phyloP scores from a whole-genome alignment of 202 grass and related monocot genomes.

The Saccharum hybrid region DNA sequence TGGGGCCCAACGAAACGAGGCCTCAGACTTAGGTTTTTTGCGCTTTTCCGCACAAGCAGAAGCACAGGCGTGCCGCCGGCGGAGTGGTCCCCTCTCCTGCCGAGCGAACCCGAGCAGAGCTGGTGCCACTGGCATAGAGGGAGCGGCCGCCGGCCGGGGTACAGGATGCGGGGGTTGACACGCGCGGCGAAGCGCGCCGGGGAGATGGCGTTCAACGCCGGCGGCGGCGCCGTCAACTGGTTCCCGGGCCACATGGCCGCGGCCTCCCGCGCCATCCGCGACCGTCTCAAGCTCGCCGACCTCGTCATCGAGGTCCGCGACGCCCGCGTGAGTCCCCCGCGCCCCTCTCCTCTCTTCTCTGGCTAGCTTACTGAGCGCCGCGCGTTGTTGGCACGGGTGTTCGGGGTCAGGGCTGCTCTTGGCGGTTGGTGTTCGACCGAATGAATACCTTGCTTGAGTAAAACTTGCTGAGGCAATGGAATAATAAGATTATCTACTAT shows the following conservation, averaged over 20 bases:
- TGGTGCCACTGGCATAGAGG: not conserved
- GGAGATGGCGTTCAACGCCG: slow-evolving; percentile 87
- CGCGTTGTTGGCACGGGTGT: not conserved
- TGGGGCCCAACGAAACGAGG: too few relatives aligned
- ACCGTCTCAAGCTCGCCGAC: slow-evolving; percentile 88
- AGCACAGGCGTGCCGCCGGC: not conserved
- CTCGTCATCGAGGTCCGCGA: slow-evolving; percentile 96
- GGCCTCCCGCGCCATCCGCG: slow-evolving; percentile 83
- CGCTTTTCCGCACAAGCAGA: not conserved
- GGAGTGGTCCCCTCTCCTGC: not conserved
- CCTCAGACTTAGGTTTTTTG: too few relatives aligned
- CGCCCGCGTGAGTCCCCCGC: slow-evolving; percentile 61
- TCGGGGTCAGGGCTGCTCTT: not conserved
- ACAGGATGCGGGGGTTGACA: slow-evolving; percentile 50
- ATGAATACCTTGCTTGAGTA: slow-evolving; percentile 24
- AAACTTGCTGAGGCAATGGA: not conserved
- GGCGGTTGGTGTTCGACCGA: slow-evolving; percentile 34
- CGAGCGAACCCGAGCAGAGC: not conserved
- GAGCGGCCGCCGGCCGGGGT: not conserved
- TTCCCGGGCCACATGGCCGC: slow-evolving; percentile 97
- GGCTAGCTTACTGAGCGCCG: not conserved
- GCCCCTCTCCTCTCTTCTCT: not conserved
- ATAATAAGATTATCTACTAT: not conserved
- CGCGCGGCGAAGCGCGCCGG: slow-evolving; percentile 63
- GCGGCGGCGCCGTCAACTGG: slow-evolving; percentile 78